Conservation (phyloP, 2,329 filamentous ascomycete species). For the Fusarium humuli region DNA sequence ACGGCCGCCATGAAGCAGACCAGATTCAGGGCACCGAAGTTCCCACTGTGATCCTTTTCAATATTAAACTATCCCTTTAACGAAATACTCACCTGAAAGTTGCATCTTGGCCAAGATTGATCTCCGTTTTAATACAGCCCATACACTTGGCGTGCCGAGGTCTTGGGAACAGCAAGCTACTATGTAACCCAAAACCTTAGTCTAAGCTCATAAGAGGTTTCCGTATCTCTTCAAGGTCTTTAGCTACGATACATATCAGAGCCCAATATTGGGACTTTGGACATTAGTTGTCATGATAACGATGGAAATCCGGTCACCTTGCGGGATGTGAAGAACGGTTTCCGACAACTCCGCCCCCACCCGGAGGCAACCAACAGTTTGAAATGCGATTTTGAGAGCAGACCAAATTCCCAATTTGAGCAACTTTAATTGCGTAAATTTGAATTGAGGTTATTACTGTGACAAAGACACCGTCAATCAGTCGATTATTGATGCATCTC, state of each 20-base stretch:
- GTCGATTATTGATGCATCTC: neutral
- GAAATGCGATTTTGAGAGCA: neutral
- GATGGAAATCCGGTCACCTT: neutral
- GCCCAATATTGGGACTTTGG: neutral
- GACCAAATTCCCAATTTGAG: neutral
- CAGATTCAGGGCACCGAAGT: neutral
- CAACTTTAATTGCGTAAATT: neutral
- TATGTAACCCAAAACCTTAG: neutral
- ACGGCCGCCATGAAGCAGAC: constrained; percentile 17
- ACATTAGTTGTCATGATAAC: neutral
- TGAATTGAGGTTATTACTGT: neutral
- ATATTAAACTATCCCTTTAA: neutral
- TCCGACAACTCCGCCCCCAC: neutral
- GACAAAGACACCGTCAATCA: neutral
- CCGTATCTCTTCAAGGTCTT: neutral
- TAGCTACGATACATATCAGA: neutral
- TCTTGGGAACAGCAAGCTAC: neutral
- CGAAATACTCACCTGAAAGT: neutral
- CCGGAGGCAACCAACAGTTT: neutral
- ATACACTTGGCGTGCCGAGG: neutral
- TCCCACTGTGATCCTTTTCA: neutral
- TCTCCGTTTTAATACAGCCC: neutral
- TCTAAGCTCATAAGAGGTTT: neutral
- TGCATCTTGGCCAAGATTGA: neutral
- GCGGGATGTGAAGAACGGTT: neutral